Base-by-base conservation (phyloP, 163 green algal genomes). In the Chlamydomonas reinhardtii region DNA sequence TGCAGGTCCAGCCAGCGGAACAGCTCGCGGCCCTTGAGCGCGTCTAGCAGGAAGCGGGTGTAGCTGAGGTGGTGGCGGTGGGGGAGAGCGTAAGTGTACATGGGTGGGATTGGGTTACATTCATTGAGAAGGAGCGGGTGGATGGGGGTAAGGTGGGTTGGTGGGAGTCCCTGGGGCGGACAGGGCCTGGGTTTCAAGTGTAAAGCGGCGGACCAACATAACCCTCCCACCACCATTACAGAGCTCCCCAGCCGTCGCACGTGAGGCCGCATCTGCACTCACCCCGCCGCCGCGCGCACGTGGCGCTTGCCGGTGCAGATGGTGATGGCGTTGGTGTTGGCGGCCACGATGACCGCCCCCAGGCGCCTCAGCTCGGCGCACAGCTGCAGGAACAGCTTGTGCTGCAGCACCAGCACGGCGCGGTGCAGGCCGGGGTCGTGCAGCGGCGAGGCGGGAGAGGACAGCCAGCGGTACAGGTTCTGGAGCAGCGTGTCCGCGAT, bases 381-480 rank as follows among this genome's bases (percentile, higher is more conserved):
- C 68, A 99, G 92, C 82, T 97, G 88, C 74, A 96, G 90, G 83
- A 99, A 96, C 61, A 96, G 88, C 88, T 97, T 96, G 69, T 92
- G 92, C 92, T 96, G 94, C 35, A 94, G 88, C 15, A 78, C 62
- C 37, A 96, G 88, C 73, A 90, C 68, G 14, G 93, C 74, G 12
- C 85, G 85, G 37, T 94, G 93, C 74, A 98, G 91, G 25, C 85
- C 85, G 14, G 95, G 89, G 82, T 94, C 89, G 75, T 95, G 89
- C 77, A 97, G 72, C 14, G 34, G 68, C 24, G 84, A 91, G 73
- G 73, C 66, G 15, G 94, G 91, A 73, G 81, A 90, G 80, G 92
- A 95, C 2, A 99, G 73, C 97, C 97, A 99, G 34, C 95, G 93
- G 88, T 97, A 97, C 72, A 98, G 71, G 75, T 94, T 90, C 37